A percentile compares a stretch with the other conserved stretches of the same genome.
These are phyloP conservation scores for Inonotus hispidus DNA, from an alignment of 1,284 basidiomycete species.

Conservation along the genomic window DNA sequence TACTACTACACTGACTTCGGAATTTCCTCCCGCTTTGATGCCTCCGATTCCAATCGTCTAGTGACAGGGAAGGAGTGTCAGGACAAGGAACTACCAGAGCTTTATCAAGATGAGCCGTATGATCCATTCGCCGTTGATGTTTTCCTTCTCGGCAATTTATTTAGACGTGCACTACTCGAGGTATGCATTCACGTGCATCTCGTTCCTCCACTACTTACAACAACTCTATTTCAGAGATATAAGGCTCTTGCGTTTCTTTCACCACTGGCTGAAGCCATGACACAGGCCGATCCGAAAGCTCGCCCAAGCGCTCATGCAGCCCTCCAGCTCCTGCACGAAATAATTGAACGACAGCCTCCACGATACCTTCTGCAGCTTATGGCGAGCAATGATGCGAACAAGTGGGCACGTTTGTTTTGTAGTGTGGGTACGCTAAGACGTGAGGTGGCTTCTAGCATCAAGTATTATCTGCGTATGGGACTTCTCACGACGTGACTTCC, in stretches of 20 bases:
- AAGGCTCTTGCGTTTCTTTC: neutral
- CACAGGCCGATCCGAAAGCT: neutral
- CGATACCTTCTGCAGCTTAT: neutral
- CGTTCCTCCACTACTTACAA: neutral
- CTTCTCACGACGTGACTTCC: neutral
- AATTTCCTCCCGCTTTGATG: constrained; percentile 21
- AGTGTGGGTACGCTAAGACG: neutral
- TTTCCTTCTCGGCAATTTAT: constrained; percentile 9
- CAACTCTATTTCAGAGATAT: neutral
- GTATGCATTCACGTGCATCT: neutral
- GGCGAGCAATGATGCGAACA: neutral
- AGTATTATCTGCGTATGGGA: neutral
- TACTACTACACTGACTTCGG: constrained; percentile 31
- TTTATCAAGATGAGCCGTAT: neutral
- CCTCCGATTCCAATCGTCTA: neutral
- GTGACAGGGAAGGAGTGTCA: neutral
- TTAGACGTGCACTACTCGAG: constrained; percentile 2
- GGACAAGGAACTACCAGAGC: constrained; percentile 5
- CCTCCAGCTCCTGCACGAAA: neutral
- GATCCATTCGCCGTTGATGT: constrained; percentile 11
- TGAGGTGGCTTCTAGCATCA: neutral
- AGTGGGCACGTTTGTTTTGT: neutral
- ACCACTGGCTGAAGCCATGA: constrained; percentile 11
- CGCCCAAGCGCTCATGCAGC: constrained; percentile 4
- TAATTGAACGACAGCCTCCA: neutral